Evolutionary conservation across 257 asterid species (phyloP), one percentile per base, ranked within the genome.

Genomic region (Cinchona pubescens): DNA sequence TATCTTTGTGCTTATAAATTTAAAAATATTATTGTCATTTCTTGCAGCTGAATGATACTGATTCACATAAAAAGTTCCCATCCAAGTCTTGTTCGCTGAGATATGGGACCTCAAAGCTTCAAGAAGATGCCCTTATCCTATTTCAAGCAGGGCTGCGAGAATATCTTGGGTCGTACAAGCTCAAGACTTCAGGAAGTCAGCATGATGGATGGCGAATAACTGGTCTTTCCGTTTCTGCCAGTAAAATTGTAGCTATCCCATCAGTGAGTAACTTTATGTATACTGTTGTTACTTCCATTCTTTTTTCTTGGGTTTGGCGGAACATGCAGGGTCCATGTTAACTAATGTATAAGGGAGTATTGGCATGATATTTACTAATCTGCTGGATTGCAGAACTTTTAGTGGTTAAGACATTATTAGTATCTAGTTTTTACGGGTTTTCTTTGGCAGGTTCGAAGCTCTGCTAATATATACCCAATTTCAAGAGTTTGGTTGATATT

Each of bases 51-150:
- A 85, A 79, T 81, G 97, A 86, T 73, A 71, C 83, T 0, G 97
- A 92, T 78, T 92, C 97, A 69, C 78, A 82, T 38, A 90, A 84
- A 78, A 94, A 90, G 80, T 90, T 92, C 79, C 97, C 97, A 73
- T 94, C 98, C 29, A 92, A 89, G 82, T 94, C 98, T 61, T 88
- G 97, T 82, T 88, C 97, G 29, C 79, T 94, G 56, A 90, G 97
- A 78, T 89, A 90, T 79, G 97, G 97, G 79, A 73, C 82, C 71
- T 76, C 89, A 64, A 94, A 90, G 88, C 89, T 94, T 77, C 96
- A 92, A 87, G 97, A 92, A 84, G 97, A 94, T 81, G 88, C 97
- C 77, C 77, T 87, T 68, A 84, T 80, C 82, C 87, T 94, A 72
- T 94, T 94, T 87, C 89, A 90, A 79, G 88, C 92, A 30, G 97